These are phyloP conservation scores for Scytalidium sp. DNA, from an alignment of 2,329 filamentous ascomycete species.

Conservation along the genomic window DNA sequence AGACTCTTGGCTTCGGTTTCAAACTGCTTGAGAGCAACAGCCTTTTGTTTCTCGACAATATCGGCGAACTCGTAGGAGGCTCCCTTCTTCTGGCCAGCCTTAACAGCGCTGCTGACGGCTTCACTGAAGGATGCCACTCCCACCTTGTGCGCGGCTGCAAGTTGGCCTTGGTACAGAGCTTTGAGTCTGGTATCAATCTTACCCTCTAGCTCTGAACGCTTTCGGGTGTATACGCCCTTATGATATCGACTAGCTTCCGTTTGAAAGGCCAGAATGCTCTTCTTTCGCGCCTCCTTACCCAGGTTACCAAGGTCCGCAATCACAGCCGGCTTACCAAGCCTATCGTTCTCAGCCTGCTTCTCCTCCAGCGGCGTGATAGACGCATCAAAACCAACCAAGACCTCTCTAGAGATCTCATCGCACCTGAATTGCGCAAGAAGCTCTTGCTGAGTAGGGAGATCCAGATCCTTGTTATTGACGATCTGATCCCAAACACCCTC, in stretches of 20 bases:
- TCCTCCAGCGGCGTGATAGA: conserved; percentile 83
- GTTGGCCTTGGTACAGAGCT: conserved; percentile 81
- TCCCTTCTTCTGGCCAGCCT: conserved; percentile 88
- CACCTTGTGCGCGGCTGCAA: conserved; percentile 83
- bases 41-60: conserved; percentile 83
- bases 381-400: conserved; percentile 78
- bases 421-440: conserved; percentile 95
- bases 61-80: conserved; percentile 91
- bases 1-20: conserved; percentile 72
- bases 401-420: conserved; percentile 92
- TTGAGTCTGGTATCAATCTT: conserved; percentile 91
- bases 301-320: conserved; percentile 70
- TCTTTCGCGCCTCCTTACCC: conserved; percentile 69
- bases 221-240: conserved; percentile 88
- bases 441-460: conserved; percentile 95
- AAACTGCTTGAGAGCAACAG: conserved; percentile 70
- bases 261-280: conserved; percentile 81
- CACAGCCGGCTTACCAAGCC: conserved; percentile 69
- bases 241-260: conserved; percentile 90
- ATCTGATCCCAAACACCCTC: conserved; percentile 98
- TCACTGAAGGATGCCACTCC: conserved; percentile 84
- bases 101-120: conserved; percentile 82
- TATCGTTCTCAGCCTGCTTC: conserved; percentile 71
- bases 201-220: conserved; percentile 77
- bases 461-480: conserved; percentile 96